Conservation (phyloP, 108 stramenopile species). For the Nitzschia palea region DNA sequence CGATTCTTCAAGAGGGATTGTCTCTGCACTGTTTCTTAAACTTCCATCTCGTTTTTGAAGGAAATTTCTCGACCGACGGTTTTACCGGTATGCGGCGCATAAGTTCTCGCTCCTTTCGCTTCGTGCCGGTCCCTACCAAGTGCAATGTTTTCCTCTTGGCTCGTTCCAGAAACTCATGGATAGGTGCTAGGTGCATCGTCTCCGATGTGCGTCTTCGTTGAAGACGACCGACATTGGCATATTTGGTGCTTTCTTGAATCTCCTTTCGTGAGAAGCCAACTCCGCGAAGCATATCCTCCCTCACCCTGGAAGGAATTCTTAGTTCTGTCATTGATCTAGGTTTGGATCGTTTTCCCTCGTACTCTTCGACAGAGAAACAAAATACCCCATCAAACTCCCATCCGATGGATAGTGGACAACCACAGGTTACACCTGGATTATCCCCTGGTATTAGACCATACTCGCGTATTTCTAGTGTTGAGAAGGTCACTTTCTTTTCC, state of each 20-base stretch:
- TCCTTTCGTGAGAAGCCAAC: slow-evolving; percentile 21
- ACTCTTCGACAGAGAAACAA: slow-evolving; percentile 18
- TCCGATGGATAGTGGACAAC: slow-evolving; percentile 26
- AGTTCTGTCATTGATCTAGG: slow-evolving; percentile 26
- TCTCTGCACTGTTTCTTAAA: not conserved
- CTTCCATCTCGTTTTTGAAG: not conserved
- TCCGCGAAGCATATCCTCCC: slow-evolving; percentile 16
- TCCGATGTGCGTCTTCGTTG: slow-evolving; percentile 29
- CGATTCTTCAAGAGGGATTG: not conserved
- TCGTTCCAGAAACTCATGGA: slow-evolving; percentile 20
- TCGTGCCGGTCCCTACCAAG: not conserved
- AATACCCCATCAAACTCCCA: slow-evolving; percentile 16
- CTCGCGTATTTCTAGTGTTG: slow-evolving; percentile 36
- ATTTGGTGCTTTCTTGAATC: slow-evolving; percentile 11
- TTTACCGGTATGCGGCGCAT: not conserved
- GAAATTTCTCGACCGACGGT: not conserved
- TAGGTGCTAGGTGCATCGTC: slow-evolving; percentile 16
- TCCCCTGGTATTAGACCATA: slow-evolving; percentile 41
- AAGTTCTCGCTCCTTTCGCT: slow-evolving; percentile 24
- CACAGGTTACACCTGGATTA: slow-evolving; percentile 29
- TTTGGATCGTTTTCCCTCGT: slow-evolving; percentile 12
- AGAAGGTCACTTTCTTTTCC: slow-evolving; percentile 19
- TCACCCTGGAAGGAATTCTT: slow-evolving; percentile 20
- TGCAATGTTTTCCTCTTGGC: slow-evolving; percentile 4
- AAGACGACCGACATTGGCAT: slow-evolving; percentile 20